phyloP scores from a whole-genome alignment of 805 yeast species.

The Wickerhamiella allomyrinae region DNA sequence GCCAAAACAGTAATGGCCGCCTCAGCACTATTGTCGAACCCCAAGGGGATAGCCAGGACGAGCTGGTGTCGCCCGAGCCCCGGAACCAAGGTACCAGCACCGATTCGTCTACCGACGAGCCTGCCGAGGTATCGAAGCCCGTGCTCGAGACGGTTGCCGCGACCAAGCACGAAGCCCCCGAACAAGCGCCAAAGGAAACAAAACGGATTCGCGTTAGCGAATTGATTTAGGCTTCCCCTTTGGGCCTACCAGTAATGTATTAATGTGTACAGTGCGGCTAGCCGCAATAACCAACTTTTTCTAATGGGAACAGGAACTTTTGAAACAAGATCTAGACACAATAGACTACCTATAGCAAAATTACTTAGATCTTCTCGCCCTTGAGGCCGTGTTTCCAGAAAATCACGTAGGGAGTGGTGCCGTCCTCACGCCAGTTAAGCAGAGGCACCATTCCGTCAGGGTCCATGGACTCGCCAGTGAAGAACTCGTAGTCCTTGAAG shows the following conservation, averaged over 20 bases:
- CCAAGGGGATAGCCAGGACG: background rate
- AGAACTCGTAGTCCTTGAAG: constrained; percentile 99
- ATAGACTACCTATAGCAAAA: no score
- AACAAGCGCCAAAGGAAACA: background rate
- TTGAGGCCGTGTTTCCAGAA: constrained; percentile 98
- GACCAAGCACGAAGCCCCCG: background rate
- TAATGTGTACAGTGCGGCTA: no score
- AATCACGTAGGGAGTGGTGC: constrained; percentile 91
- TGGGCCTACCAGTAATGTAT: no score
- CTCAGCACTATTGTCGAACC: background rate
- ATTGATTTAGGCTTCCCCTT: constrained; percentile 6
- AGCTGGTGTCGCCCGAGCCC: background rate
- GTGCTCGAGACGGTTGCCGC: no score
- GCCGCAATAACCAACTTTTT: no score
- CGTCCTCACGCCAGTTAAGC: constrained; percentile 99
- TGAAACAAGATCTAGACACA: no score
- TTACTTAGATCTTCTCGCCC: constrained; percentile 71
- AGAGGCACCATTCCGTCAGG: constrained; percentile 98
- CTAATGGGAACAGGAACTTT: no score
- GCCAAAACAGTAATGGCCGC: background rate
- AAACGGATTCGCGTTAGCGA: constrained; percentile 13
- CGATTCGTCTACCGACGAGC: no score
- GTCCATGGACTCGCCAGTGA: constrained; percentile 99
- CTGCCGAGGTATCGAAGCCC: no score
- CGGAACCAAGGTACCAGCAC: no score